Evolutionary conservation across 805 yeast species (phyloP).

Genomic region (Kuraishia ogatae): DNA sequence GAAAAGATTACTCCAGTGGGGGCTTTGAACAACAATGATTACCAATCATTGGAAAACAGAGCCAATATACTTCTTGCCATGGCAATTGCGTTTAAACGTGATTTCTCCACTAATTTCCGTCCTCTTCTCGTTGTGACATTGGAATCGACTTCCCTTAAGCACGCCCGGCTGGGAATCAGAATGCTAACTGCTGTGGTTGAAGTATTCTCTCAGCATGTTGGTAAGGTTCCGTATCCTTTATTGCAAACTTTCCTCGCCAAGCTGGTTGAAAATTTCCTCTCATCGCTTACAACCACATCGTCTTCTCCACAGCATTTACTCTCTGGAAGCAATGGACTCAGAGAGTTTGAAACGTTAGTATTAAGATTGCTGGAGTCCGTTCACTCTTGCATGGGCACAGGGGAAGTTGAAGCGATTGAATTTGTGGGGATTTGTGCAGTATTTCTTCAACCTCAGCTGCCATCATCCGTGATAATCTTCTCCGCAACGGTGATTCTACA

Average conservation of each 20-base stretch:
- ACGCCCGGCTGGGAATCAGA: background rate
- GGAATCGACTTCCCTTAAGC: background rate
- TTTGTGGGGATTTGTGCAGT: background rate
- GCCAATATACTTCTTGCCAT: slow-evolving; percentile 19
- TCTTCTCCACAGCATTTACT: background rate
- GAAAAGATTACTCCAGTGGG: slow-evolving; percentile 26
- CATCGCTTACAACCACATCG: background rate
- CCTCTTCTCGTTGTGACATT: background rate
- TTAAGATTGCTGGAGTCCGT: background rate
- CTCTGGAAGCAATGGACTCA: background rate
- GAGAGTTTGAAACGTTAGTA: background rate
- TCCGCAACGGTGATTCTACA: background rate
- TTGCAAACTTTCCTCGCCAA: background rate
- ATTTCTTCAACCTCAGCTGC: background rate
- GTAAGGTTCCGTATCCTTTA: background rate
- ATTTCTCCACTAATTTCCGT: slow-evolving; percentile 14
- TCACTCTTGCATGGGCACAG: background rate
- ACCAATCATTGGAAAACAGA: slow-evolving; percentile 17
- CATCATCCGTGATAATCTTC: background rate
- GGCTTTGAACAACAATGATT: slow-evolving; percentile 16
- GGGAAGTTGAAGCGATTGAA: background rate
- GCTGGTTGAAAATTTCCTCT: background rate
- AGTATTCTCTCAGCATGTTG: background rate
- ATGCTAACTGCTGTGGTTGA: background rate
- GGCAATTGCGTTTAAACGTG: slow-evolving; percentile 18